Evolutionary conservation across 176 grass and related monocot genomes (phyloP).

Genomic region (Oryza glumipatula): DNA sequence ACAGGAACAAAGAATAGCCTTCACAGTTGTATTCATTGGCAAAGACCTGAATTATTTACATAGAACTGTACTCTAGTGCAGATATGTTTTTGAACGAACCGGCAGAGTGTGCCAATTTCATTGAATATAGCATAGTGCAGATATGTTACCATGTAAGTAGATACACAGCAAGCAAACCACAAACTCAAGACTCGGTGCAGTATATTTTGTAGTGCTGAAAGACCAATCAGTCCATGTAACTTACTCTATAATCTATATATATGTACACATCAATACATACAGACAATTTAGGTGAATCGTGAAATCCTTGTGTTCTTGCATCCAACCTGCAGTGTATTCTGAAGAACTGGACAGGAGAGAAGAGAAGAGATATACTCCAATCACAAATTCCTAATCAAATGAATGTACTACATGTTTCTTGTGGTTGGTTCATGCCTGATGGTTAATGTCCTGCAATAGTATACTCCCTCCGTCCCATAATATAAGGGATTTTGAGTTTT

Average conservation of each 20-base stretch:
- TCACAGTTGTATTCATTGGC: neutral
- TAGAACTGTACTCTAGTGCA: neutral
- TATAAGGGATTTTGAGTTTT: too few relatives aligned
- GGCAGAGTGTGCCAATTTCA: too few relatives aligned
- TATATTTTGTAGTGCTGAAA: slow-evolving; percentile 1
- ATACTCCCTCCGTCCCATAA: too few relatives aligned
- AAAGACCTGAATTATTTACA: slow-evolving; percentile 20
- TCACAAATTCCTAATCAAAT: neutral
- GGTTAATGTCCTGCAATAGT: neutral
- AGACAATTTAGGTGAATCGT: neutral
- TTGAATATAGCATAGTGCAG: neutral
- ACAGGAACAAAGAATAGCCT: neutral
- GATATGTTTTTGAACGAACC: neutral
- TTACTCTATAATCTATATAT: neutral
- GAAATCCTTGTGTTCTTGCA: slow-evolving; percentile 2
- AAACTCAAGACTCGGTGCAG: neutral
- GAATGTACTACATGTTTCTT: neutral
- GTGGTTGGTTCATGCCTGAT: neutral
- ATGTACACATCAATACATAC: neutral
- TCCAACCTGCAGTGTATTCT: neutral
- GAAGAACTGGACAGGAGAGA: neutral
- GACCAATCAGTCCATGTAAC: neutral
- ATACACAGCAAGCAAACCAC: neutral
- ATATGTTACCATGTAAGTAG: slow-evolving; percentile 33
- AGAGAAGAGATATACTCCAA: neutral